Evolutionary conservation across 2,329 filamentous ascomycete genomes (phyloP).

Genomic region (Aspergillus fijiensis): DNA sequence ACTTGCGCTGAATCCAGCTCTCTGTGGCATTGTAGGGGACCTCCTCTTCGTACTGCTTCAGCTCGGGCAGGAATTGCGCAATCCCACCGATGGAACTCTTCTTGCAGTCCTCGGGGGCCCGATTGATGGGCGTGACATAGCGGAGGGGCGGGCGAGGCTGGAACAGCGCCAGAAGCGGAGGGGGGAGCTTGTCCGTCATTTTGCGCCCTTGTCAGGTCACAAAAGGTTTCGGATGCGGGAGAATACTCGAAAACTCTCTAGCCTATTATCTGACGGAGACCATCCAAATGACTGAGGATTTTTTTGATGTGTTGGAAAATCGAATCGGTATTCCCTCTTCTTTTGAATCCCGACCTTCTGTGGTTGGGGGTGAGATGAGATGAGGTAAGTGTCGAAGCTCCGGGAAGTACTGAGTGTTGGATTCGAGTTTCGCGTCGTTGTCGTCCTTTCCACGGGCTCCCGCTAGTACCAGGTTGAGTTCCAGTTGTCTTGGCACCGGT

Average conservation of each 20-base stretch:
- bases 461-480: background rate
- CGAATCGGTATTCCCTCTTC: no score
- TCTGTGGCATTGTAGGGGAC: constrained; percentile 79
- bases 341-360: constrained; percentile 10
- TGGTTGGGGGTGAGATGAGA: background rate
- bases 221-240: constrained; percentile 13
- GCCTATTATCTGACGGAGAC: background rate
- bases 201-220: constrained; percentile 24
- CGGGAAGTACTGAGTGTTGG: constrained; percentile 11
- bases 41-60: constrained; percentile 75
- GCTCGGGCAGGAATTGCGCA: constrained; percentile 69
- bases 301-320: no score
- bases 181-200: constrained; percentile 97
- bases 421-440: constrained; percentile 23
- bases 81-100: constrained; percentile 73
- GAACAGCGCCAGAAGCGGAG: constrained; percentile 89
- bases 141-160: constrained; percentile 88
- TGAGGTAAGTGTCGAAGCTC: background rate
- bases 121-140: constrained; percentile 80
- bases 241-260: background rate
- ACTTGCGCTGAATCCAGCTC: constrained; percentile 86
- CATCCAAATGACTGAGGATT: no score
- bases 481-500: constrained; percentile 2
- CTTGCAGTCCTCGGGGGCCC: constrained; percentile 76
- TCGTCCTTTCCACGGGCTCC: background rate